These are phyloP conservation scores for Sugiyamaella lignohabitans DNA, from an alignment of 805 yeast genomes.

Conservation along the genomic window DNA sequence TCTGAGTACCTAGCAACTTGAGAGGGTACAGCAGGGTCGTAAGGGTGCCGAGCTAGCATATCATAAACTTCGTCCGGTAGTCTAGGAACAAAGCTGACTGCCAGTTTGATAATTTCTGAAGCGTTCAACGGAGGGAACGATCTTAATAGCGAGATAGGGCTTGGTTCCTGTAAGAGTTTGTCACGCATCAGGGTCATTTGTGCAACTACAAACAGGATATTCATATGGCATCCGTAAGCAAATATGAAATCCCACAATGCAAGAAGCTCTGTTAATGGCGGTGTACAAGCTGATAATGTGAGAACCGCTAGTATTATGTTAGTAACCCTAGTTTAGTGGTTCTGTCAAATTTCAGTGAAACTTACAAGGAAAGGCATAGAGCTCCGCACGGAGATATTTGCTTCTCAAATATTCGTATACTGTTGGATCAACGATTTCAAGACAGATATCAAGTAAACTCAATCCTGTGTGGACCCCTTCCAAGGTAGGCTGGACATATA, in stretches of 20 bases:
- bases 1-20: background rate
- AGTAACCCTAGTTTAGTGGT: background rate
- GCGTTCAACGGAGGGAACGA: conserved; percentile 69
- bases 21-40: conserved; percentile 34
- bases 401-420: conserved; percentile 53
- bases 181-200: conserved; percentile 68
- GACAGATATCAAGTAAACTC: conserved; percentile 53
- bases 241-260: conserved; percentile 85
- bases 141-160: conserved; percentile 69
- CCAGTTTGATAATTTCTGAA: conserved; percentile 65
- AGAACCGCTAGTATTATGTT: conserved; percentile 60
- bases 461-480: conserved; percentile 75
- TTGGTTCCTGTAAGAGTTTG: conserved; percentile 48
- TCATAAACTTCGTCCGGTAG: conserved; percentile 63
- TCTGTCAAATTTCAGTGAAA: too few relatives aligned
- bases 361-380: conserved; percentile 60
- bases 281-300: conserved; percentile 83
- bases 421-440: conserved; percentile 66
- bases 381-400: conserved; percentile 70
- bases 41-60: conserved; percentile 55
- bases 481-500: conserved; percentile 68
- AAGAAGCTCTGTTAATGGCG: conserved; percentile 68
- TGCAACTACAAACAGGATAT: conserved; percentile 75
- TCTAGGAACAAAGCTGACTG: conserved; percentile 71
- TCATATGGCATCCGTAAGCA: conserved; percentile 87